These are phyloP conservation scores for Pouteria campechiana DNA, from an alignment of 179 eudicot genomes.

Conservation along the genomic window DNA sequence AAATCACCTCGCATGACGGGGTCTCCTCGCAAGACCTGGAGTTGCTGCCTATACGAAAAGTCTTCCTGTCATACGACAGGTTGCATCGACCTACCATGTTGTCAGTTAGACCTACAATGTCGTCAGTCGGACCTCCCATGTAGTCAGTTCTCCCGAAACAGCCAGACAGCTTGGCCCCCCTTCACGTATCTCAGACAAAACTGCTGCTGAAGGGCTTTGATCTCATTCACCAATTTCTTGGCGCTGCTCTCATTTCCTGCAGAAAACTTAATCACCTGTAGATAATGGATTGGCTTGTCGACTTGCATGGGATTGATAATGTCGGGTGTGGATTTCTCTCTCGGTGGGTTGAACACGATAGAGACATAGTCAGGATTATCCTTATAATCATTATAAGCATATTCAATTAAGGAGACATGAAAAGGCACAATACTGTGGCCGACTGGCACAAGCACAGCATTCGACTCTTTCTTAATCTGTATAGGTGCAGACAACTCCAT, in stretches of 20 bases:
- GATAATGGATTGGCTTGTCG: constrained; percentile 49
- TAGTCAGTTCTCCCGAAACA: no score
- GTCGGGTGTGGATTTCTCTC: constrained; percentile 52
- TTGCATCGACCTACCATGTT: no score
- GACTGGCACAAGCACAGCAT: constrained; percentile 66
- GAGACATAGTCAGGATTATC: constrained; percentile 58
- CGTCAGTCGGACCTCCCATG: no score
- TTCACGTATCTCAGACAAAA: constrained; percentile 74
- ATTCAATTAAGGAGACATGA: constrained; percentile 70
- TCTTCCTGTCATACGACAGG: no score
- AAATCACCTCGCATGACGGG: no score
- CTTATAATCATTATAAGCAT: constrained; percentile 66
- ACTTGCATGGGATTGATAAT: constrained; percentile 52
- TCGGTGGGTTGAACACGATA: constrained; percentile 69
- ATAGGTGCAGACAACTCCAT: constrained; percentile 85
- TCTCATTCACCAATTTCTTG: constrained; percentile 57
- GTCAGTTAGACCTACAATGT: no score
- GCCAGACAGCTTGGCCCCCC: constrained; percentile 81
- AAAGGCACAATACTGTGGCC: constrained; percentile 78
- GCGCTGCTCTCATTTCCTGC: constrained; percentile 73
- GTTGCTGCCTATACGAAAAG: no score
- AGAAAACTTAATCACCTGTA: constrained; percentile 73
- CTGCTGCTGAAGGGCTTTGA: constrained; percentile 58
- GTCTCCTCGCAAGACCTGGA: no score
- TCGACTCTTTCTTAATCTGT: constrained; percentile 69